Percentiles rank a stretch among this genome's conserved stretches.
Conservation (phyloP, 1,139 yeast genomes). For the Yamadazyma friedrichii region DNA sequence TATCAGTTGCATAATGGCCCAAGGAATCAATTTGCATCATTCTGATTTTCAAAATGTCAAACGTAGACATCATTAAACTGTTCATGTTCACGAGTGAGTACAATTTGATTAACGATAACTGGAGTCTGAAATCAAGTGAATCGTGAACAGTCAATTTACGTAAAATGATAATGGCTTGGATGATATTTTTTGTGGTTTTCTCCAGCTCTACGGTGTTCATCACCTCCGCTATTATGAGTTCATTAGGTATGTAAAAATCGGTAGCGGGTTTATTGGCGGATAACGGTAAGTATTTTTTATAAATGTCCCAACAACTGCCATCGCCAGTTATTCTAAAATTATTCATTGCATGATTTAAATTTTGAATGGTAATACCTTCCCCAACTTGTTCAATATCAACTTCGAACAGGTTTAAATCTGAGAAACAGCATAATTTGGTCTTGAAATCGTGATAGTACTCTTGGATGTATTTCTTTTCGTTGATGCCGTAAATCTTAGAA, state of each 20-base stretch:
- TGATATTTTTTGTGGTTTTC: conserved; percentile 2
- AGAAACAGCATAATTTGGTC: conserved; percentile 58
- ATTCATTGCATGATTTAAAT: conserved; percentile 47
- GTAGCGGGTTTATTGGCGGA: conserved; percentile 44
- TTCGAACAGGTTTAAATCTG: conserved; percentile 40
- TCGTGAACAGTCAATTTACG: conserved; percentile 51
- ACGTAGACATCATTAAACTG: conserved; percentile 49
- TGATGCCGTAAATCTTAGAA: conserved; percentile 20
- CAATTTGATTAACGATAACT: conserved; percentile 68
- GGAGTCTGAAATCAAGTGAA: conserved; percentile 62
- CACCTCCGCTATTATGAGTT: conserved; percentile 55
- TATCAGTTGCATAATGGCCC: conserved; percentile 52
- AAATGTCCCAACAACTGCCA: conserved; percentile 30
- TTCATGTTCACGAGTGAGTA: conserved; percentile 54
- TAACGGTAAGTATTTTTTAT: conserved; percentile 26
- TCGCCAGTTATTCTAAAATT: conserved; percentile 16
- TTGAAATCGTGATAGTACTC: conserved; percentile 46
- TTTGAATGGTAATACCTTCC: conserved; percentile 13
- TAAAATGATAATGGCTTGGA: conserved; percentile 32
- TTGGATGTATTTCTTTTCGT: conserved; percentile 24
- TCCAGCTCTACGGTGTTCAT: background rate
- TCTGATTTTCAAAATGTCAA: conserved; percentile 59
- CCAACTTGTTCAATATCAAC: background rate
- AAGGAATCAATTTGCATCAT: conserved; percentile 80
- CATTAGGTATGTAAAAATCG: conserved; percentile 68